Base-by-base conservation (phyloP, 2,329 filamentous ascomycete species). In the Penicillium italicum region DNA sequence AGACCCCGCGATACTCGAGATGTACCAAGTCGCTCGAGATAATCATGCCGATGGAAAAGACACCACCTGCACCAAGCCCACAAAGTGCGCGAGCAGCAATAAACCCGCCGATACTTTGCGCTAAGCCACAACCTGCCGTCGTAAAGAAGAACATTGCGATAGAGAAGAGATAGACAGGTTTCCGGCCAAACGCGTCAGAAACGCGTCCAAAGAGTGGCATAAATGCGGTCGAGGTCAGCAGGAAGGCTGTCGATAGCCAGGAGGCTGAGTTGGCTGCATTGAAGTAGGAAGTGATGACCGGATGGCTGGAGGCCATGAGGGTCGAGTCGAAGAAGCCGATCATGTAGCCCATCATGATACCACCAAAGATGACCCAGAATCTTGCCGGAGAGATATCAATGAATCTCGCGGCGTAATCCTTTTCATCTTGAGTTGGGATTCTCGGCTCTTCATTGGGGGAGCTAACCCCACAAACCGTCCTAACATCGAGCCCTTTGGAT, bases 261-360 rank as follows among this genome's bases (percentile, higher is more conserved):
- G 89, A 91, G 3, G 90, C 90, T 44, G 85, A 85, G 70, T 93
- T 91, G 31, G 88, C 89, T 46, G 87, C 83, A 58, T 85, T 77
- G 72, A 93, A 93, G 70, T 92, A 85, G 0, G 88, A 91, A 0
- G 89, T 91, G 58, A 93, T 91, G 55, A 90, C 87, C 0, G 89
- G 89, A 70, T 94, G 89, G 40, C 82, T 87, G 2, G 88, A 90
- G 5, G 88, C 88, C 88, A 93, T 91, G 62, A 93, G 82, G 4
- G 89, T 93, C 11, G 83, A 82, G 75, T 93, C 90, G 67, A 93
- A 92, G 69, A 79, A 85, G 9, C 71, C 75, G 52, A 78, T 71
- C 59, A 86, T 82, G 65, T 83, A 82, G 5, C 79, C 78, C n/a
- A 80, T 67, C 58, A 87, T 72, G 44, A 88, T 77, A 48, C 82